Conservation (phyloP, 2,329 filamentous ascomycete genomes). For the Cladosporium sp. region DNA sequence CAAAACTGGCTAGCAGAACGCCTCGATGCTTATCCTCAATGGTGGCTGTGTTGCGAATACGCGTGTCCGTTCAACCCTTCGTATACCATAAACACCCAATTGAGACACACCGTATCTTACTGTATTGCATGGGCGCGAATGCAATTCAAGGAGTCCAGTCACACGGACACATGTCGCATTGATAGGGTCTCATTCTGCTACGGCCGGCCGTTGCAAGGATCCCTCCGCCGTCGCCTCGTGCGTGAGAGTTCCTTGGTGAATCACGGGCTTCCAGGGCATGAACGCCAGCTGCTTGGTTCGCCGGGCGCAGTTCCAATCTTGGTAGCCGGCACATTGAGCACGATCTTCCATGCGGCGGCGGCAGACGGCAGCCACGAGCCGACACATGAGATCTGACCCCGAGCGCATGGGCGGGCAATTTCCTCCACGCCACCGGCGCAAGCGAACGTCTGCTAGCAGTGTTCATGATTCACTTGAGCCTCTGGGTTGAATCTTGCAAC, state of each 20-base stretch:
- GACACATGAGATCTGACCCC: background rate
- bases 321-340: background rate
- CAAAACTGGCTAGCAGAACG: background rate
- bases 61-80: no score
- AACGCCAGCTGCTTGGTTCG: constrained; percentile 1
- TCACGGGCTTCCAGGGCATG: background rate
- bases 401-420: background rate
- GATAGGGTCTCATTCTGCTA: background rate
- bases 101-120: background rate
- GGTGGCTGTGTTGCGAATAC: no score
- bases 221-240: background rate
- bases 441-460: background rate
- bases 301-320: background rate
- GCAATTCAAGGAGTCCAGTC: background rate
- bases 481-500: background rate
- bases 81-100: background rate
- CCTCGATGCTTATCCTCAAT: no score
- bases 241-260: background rate
- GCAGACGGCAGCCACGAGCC: constrained; percentile 4
- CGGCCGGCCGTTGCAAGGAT: no score
- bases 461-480: constrained; percentile 1
- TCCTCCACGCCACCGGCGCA: background rate
- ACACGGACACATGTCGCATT: background rate
- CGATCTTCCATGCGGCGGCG: constrained; percentile 1
- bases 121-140: background rate